Base-by-base conservation (phyloP, 2,329 filamentous ascomycete genomes). In the Trichoderma sp. region DNA sequence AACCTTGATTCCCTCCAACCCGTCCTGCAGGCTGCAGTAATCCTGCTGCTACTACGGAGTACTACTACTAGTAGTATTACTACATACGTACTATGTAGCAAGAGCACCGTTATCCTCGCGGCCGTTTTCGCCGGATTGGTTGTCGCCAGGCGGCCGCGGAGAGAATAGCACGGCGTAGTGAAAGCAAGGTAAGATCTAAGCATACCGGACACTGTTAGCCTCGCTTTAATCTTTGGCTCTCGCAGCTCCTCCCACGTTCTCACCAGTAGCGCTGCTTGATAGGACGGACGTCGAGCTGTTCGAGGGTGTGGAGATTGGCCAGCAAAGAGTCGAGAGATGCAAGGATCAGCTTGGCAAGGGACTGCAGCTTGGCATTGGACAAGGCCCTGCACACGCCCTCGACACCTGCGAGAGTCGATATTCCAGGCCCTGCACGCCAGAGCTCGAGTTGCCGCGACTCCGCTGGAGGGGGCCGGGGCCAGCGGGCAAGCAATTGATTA, bases 111-210 rank as follows among this genome's bases (percentile, higher is more conserved):
- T 19, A 15, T 29, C 4, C 22, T 37, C 45, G 45, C 59, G 59
- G 59, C 32, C 59, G 32, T 22, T 53, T 27, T 37, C 57, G 12
- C 29, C 10, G 45, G 45, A 63, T 52, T 27, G 39, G 56, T 10
- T n/a, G 39, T 39, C 35, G 19, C 34, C 22, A 6, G 53, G 59
- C 59, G 59, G 59, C 59, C 59, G 45, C 59, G 59, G 34, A 37
- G 34, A 53, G 22, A 53, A 29, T 29, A 13, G 32, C 32, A 39
- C 34, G 12, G 17, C 17, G 37, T n/a, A n/a, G n/a, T 12, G 42
- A 50, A 39, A 42, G 22, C 48, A 54, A 54, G 60, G 60, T 54
- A 42, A 54, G 60, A 64, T 64, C 60, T 64, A 64, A 64, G 48
- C 60, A 64, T 64, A 54, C 60, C 35, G 35, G 13, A 64, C 35